Conservation (phyloP, 345 rosid species). For the Schrenkiella parvula region DNA sequence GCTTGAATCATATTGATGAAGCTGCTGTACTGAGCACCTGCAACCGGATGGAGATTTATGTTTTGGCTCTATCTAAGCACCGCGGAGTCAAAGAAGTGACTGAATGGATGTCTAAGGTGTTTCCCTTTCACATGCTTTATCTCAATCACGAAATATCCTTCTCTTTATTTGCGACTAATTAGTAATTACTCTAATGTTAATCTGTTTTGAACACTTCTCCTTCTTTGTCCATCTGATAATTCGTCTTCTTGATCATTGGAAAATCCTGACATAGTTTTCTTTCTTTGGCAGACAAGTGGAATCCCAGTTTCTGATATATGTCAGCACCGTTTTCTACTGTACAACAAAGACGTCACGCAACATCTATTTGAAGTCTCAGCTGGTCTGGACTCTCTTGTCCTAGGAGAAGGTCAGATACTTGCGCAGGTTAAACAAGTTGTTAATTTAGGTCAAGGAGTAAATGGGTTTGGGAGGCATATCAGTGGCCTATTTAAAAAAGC, state of each 20-base stretch:
- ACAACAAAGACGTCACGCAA: neutral
- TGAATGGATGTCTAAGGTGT: neutral
- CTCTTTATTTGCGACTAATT: no score
- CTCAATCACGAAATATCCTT: no score
- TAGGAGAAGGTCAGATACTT: neutral
- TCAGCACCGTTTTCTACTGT: neutral
- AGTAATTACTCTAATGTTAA: no score
- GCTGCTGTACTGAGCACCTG: neutral
- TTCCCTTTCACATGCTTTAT: no score
- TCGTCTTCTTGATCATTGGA: no score
- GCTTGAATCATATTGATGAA: neutral
- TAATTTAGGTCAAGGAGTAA: no score
- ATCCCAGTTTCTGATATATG: neutral
- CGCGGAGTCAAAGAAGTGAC: neutral
- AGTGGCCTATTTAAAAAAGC: conserved; percentile 24
- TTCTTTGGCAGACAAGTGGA: neutral
- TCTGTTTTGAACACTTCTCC: no score
- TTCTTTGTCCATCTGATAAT: no score
- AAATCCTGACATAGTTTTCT: no score
- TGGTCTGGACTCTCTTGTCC: neutral
- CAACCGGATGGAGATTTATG: neutral
- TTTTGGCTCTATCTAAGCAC: neutral
- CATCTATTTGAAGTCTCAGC: neutral
- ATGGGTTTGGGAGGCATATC: neutral
- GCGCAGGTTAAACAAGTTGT: neutral